Conservation (phyloP, 2,329 filamentous ascomycete genomes). For the Byssothecium circinans region DNA sequence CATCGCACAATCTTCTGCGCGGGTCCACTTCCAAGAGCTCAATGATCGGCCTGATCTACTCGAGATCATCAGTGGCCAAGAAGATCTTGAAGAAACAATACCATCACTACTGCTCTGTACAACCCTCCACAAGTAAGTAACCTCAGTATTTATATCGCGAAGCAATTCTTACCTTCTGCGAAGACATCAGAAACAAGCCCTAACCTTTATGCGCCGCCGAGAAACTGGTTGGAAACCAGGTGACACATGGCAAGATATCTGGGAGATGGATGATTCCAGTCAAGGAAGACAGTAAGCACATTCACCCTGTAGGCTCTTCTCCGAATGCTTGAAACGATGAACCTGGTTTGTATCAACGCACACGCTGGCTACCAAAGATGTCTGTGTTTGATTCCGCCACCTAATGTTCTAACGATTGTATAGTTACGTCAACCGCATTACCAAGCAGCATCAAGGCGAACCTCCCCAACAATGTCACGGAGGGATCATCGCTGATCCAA, state of each 20-base stretch:
- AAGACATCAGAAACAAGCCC: conserved; percentile 17
- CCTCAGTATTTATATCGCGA: neutral
- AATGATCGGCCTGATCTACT: conserved; percentile 8
- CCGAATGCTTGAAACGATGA: no score
- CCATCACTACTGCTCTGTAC: conserved; percentile 3
- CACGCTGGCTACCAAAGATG: no score
- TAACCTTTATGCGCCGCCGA: conserved; percentile 13
- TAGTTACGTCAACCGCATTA: conserved; percentile 13
- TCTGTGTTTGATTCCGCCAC: neutral
- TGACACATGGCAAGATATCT: conserved; percentile 8
- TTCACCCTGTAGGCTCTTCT: neutral
- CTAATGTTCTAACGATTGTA: neutral
- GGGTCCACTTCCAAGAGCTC: conserved; percentile 5
- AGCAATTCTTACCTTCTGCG: neutral
- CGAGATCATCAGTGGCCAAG: conserved; percentile 7
- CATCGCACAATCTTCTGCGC: conserved; percentile 3
- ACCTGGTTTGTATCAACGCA: no score
- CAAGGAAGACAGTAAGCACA: conserved; percentile 1
- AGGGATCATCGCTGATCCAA: conserved; percentile 21
- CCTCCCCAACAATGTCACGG: conserved; percentile 13
- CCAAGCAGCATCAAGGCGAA: conserved; percentile 5
- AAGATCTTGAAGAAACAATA: conserved; percentile 6
- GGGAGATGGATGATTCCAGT: conserved; percentile 7
- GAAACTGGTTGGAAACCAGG: conserved; percentile 11
- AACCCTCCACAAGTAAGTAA: conserved; percentile 4